Evolutionary conservation across 768 basidiomycete species (phyloP).

Genomic region (Lepiota venenata): DNA sequence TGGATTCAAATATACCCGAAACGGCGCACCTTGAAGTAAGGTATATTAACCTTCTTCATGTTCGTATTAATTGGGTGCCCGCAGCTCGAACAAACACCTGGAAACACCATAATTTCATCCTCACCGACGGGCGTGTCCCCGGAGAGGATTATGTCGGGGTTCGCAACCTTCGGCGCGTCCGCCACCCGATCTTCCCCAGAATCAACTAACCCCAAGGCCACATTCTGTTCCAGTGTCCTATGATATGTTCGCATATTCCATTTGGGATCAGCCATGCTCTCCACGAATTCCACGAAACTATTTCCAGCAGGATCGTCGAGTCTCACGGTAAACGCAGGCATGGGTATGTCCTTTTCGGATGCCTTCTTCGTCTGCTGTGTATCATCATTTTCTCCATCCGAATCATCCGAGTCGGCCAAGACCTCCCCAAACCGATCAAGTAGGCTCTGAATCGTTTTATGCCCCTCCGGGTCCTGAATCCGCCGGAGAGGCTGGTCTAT

Average conservation of each 20-base stretch:
- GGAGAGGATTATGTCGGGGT: conserved; percentile 16
- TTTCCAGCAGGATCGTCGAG: conserved; percentile 95
- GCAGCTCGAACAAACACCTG: conserved; percentile 86
- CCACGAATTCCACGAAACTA: conserved; percentile 92
- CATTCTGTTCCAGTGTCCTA: conserved; percentile 78
- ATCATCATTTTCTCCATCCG: conserved; percentile 40
- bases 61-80: conserved; percentile 77
- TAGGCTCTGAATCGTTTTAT: conserved; percentile 71
- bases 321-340: conserved; percentile 74
- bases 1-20: background rate
- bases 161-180: conserved; percentile 14
- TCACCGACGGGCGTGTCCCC: conserved; percentile 40
- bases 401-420: conserved; percentile 58
- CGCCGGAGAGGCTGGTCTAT: conserved; percentile 81
- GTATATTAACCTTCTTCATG: conserved; percentile 96
- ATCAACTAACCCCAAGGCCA: conserved; percentile 68
- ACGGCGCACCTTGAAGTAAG: conserved; percentile 85
- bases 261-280: conserved; percentile 84
- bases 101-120: conserved; percentile 90
- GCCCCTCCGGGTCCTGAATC: conserved; percentile 70
- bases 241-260: conserved; percentile 87
- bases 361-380: conserved; percentile 19
- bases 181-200: conserved; percentile 25
- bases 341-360: conserved; percentile 43
- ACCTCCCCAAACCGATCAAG: conserved; percentile 63